Evolutionary conservation across 805 yeast species (phyloP).

Genomic region (Candida gorgasii): DNA sequence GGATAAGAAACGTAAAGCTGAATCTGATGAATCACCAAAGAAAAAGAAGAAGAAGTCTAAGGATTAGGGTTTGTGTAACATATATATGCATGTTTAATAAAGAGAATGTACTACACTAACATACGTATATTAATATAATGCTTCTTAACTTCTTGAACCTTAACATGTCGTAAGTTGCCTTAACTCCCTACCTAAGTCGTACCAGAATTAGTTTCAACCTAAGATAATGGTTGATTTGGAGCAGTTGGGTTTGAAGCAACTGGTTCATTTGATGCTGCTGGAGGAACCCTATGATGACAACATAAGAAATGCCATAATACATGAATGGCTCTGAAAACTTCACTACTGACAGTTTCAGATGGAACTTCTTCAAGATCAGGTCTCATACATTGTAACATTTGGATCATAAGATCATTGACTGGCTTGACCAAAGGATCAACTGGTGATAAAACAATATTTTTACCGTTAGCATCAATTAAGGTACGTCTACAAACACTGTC

Average conservation of each 20-base stretch:
- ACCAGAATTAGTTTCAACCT: neutral
- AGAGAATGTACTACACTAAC: conserved; percentile 3
- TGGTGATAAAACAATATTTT: conserved; percentile 61
- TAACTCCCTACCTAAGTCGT: too few relatives aligned
- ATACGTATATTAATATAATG: conserved; percentile 3
- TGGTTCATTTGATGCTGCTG: neutral
- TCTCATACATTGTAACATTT: conserved; percentile 42
- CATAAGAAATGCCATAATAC: conserved; percentile 14
- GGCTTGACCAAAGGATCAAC: conserved; percentile 66
- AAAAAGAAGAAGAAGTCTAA: conserved; percentile 47
- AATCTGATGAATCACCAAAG: conserved; percentile 38
- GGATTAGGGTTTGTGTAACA: conserved; percentile 29
- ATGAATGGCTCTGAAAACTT: conserved; percentile 36
- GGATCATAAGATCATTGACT: conserved; percentile 54
- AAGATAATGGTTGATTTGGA: too few relatives aligned
- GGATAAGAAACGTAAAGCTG: conserved; percentile 29
- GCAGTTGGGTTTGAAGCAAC: neutral
- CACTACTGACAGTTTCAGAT: conserved; percentile 52
- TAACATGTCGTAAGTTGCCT: too few relatives aligned
- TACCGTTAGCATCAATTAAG: conserved; percentile 58
- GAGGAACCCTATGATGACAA: too few relatives aligned
- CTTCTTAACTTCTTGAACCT: neutral
- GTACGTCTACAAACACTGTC: conserved; percentile 54
- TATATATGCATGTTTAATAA: conserved; percentile 26
- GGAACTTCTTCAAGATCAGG: conserved; percentile 46